phyloP scores from a whole-genome alignment of 2,329 filamentous ascomycete genomes.

The Aspergillus versicolor region DNA sequence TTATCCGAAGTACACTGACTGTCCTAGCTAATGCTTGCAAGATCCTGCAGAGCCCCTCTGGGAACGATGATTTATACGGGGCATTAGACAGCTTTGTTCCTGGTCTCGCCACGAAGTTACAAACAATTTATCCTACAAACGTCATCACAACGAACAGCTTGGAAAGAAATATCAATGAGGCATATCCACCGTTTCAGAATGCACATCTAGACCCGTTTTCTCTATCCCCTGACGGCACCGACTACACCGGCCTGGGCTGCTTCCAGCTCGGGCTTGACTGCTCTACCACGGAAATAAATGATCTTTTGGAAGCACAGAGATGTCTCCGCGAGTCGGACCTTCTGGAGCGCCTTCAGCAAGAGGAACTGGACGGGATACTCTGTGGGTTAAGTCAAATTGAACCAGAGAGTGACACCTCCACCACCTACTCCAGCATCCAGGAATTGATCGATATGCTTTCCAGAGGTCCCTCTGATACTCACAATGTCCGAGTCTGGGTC shows the following conservation, averaged over 20 bases:
- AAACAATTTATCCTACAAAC: neutral
- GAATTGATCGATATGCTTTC: slow-evolving; percentile 13
- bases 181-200: neutral
- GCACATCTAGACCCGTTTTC: slow-evolving; percentile 17
- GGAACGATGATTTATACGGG: slow-evolving; percentile 6
- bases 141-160: neutral
- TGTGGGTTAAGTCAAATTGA: slow-evolving; percentile 14
- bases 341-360: slow-evolving; percentile 16
- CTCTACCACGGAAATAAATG: slow-evolving; percentile 21
- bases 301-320: slow-evolving; percentile 23
- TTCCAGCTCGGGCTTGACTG: slow-evolving; percentile 29
- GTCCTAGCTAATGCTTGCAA: neutral
- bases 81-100: slow-evolving; percentile 9
- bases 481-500: slow-evolving; percentile 14
- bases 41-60: neutral
- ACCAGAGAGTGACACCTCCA: neutral
- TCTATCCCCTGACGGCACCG: slow-evolving; percentile 20
- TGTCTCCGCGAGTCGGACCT: slow-evolving; percentile 24
- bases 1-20: neutral
- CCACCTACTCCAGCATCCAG: neutral
- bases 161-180: neutral
- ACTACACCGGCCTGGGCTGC: slow-evolving; percentile 27
- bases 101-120: neutral
- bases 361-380: slow-evolving; percentile 19
- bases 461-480: neutral